Percentiles rank a stretch among this genome's conserved stretches.
Conservation (phyloP, 2,329 filamentous ascomycete genomes). For the Colletotrichum sp. region DNA sequence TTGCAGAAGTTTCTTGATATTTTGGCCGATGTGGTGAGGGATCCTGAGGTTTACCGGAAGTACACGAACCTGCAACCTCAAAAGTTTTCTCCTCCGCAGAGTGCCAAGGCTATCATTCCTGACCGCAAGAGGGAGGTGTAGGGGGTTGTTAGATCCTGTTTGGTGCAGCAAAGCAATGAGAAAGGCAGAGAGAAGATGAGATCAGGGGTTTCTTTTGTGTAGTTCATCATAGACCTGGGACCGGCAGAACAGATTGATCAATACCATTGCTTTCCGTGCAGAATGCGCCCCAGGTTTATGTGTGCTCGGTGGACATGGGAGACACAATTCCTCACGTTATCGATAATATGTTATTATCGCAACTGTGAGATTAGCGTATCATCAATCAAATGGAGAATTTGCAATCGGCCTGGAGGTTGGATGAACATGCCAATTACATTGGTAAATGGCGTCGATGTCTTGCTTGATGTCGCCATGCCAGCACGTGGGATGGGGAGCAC, state of each 20-base stretch:
- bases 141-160: neutral
- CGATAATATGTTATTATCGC: rapidly evolving
- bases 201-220: neutral
- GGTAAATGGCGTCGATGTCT: neutral
- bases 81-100: neutral
- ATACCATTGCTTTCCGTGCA: neutral
- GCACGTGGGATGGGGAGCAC: neutral
- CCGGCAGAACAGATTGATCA: neutral
- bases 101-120: neutral
- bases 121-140: neutral
- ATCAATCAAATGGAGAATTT: neutral
- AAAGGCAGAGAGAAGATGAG: neutral
- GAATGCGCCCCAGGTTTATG: rapidly evolving
- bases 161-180: neutral
- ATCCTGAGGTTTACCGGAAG: neutral
- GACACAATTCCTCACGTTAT: neutral
- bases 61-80: neutral
- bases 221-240: neutral
- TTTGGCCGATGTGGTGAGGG: neutral
- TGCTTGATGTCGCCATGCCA: neutral
- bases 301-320: rapidly evolving
- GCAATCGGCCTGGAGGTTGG: neutral
- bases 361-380: neutral
- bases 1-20: neutral
- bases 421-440: neutral